Evolutionary conservation across 306 rosid genomes (phyloP).

Genomic region (Potentilla sterilis): DNA sequence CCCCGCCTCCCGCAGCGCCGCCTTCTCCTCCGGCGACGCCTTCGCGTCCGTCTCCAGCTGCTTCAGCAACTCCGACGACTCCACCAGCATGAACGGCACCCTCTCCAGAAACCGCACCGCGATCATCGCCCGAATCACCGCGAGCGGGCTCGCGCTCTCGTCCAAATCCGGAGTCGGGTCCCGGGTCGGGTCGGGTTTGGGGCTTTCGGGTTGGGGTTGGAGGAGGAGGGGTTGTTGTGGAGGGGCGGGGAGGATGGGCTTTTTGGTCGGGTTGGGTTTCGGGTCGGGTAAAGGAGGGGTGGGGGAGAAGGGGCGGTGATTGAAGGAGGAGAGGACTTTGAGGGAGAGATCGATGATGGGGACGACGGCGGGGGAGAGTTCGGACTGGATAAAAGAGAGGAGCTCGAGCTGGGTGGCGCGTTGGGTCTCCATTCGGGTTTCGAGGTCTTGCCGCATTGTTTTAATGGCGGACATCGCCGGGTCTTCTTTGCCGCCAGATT

Average conservation of each 20-base stretch:
- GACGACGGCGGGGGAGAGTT: constrained; percentile 59
- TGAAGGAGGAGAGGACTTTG: constrained; percentile 70
- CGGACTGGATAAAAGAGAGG: constrained; percentile 61
- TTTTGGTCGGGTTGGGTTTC: constrained; percentile 35
- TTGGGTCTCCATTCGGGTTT: constrained; percentile 66
- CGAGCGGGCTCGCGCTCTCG: constrained; percentile 55
- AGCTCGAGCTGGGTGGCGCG: constrained; percentile 74
- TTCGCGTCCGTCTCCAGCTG: constrained; percentile 73
- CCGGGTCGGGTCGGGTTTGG: constrained; percentile 30
- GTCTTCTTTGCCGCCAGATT: constrained; percentile 45
- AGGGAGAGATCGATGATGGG: constrained; percentile 83
- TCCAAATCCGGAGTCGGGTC: constrained; percentile 27
- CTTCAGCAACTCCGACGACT: constrained; percentile 82
- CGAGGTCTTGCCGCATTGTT: constrained; percentile 54
- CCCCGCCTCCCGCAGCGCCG: constrained; percentile 71
- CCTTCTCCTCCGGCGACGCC: constrained; percentile 55
- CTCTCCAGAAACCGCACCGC: constrained; percentile 71
- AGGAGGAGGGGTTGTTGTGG: constrained; percentile 6
- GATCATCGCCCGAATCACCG: constrained; percentile 78
- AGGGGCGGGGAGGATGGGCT: constrained; percentile 20
- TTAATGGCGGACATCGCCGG: constrained; percentile 38
- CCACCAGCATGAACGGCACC: constrained; percentile 80
- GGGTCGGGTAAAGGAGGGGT: constrained; percentile 65
- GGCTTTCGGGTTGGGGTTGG: constrained; percentile 18
- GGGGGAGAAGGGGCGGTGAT: constrained; percentile 68